Evolutionary conservation across 257 asterid species (phyloP).

Genomic region (Paraleonurus japonicus): DNA sequence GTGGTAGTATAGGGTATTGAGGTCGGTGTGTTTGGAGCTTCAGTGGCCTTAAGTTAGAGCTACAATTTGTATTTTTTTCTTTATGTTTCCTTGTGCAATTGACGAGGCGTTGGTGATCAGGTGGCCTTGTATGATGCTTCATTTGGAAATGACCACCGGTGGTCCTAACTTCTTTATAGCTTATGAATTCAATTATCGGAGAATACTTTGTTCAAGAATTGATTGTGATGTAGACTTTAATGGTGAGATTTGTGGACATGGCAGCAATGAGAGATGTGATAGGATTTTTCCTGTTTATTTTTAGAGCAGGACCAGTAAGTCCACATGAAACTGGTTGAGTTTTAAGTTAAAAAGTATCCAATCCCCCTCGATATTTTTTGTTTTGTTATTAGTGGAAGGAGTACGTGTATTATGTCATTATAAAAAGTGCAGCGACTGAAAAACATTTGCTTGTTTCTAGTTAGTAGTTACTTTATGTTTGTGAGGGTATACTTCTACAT

Average conservation of each 20-base stretch:
- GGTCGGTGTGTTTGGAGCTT: background rate
- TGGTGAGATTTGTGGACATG: background rate
- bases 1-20: background rate
- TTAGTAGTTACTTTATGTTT: background rate
- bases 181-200: background rate
- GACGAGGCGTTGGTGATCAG: background rate
- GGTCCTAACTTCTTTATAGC: background rate
- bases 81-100: background rate
- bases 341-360: background rate
- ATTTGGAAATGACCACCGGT: background rate
- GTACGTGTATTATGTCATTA: background rate
- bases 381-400: background rate
- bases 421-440: background rate
- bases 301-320: background rate
- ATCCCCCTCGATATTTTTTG: background rate
- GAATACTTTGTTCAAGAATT: background rate
- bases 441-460: background rate
- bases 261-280: background rate
- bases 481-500: background rate
- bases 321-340: background rate
- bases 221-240: background rate
- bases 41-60: background rate
- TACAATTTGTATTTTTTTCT: background rate
- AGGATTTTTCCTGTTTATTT: background rate
- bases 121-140: background rate